These are phyloP conservation scores for Xylaria sp. DNA, from an alignment of 2,329 filamentous ascomycete genomes.

Conservation along the genomic window DNA sequence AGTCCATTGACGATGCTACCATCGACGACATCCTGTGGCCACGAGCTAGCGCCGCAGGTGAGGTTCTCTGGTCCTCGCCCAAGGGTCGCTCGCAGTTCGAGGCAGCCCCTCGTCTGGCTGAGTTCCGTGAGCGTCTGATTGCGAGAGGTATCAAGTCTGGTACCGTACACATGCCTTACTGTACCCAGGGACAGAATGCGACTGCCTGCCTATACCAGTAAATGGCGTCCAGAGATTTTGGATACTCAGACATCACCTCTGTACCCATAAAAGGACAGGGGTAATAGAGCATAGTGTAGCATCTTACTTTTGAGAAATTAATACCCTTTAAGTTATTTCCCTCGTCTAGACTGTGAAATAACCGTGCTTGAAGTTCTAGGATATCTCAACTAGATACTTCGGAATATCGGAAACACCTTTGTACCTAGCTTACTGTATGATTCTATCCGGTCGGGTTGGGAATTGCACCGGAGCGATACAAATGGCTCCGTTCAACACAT, in stretches of 20 bases:
- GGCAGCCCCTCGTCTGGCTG: conserved; percentile 74
- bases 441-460: neutral
- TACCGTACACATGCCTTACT: conserved; percentile 78
- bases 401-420: neutral
- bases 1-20: conserved; percentile 80
- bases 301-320: neutral
- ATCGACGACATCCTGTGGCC: conserved; percentile 84
- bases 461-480: neutral
- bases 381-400: neutral
- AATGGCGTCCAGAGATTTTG: neutral
- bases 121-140: conserved; percentile 81
- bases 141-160: conserved; percentile 70
- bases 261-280: neutral
- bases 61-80: conserved; percentile 81
- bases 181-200: conserved; percentile 67
- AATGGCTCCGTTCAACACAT: neutral
- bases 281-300: conserved; percentile 5
- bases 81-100: conserved; percentile 76
- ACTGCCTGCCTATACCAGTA: conserved; percentile 55
- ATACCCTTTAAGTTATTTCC: neutral
- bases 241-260: neutral
- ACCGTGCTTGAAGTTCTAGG: neutral
- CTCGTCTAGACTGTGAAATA: neutral
- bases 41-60: conserved; percentile 75
- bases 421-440: neutral